phyloP scores from a whole-genome alignment of 768 basidiomycete species.

The Fomitopsis pulvina region DNA sequence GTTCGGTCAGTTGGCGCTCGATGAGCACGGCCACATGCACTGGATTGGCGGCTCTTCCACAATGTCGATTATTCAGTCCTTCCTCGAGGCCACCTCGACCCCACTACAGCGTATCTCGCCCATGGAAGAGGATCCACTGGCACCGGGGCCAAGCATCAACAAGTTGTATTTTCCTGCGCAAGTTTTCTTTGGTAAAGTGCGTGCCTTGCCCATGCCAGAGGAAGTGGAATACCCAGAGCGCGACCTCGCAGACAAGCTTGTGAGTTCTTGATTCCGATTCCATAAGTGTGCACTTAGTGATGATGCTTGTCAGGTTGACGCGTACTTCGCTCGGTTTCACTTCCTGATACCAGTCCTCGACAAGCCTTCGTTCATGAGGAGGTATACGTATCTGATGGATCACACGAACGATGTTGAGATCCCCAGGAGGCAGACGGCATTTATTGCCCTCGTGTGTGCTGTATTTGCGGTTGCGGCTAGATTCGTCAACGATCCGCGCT shows the following conservation, averaged over 20 bases:
- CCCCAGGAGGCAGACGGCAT: slow-evolving; percentile 60
- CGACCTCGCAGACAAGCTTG: slow-evolving; percentile 83
- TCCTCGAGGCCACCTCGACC: slow-evolving; percentile 67
- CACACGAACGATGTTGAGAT: slow-evolving; percentile 45
- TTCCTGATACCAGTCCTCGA: slow-evolving; percentile 85
- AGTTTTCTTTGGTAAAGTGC: slow-evolving; percentile 81
- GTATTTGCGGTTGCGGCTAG: slow-evolving; percentile 85
- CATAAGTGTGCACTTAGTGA: slow-evolving; percentile 1
- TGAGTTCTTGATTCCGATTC: slow-evolving; percentile 31
- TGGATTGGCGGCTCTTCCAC: slow-evolving; percentile 92
- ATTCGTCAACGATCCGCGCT: slow-evolving; percentile 67
- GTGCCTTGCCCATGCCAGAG: slow-evolving; percentile 74
- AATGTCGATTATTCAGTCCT: slow-evolving; percentile 88
- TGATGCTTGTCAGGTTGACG: slow-evolving; percentile 52
- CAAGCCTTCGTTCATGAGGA: slow-evolving; percentile 73
- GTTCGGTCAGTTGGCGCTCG: slow-evolving; percentile 81
- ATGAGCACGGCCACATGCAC: slow-evolving; percentile 85
- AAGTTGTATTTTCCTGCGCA: slow-evolving; percentile 85
- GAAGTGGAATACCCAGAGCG: slow-evolving; percentile 85
- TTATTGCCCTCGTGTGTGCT: slow-evolving; percentile 79
- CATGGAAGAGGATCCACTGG: slow-evolving; percentile 77
- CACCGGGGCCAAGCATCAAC: slow-evolving; percentile 73
- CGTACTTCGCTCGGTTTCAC: slow-evolving; percentile 84
- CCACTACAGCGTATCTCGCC: slow-evolving; percentile 75
- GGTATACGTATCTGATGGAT: slow-evolving; percentile 72